phyloP scores from a whole-genome alignment of 345 rosid species.

The Melastoma malabathricum region DNA sequence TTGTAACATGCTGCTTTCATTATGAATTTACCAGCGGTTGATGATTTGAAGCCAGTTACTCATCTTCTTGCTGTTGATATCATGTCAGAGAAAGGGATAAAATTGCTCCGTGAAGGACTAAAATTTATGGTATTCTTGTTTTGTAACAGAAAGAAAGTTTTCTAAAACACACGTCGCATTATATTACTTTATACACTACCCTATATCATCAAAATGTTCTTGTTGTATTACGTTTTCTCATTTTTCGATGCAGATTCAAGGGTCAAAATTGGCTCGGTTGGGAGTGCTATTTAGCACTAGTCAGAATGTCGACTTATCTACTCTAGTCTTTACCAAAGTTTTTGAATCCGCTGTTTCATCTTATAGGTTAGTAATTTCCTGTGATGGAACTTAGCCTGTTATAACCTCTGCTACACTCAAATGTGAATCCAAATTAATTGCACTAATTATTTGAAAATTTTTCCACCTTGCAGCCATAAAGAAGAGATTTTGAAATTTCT shows the following conservation, averaged over 20 bases:
- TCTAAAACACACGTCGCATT: too few species aligned
- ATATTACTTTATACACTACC: too few species aligned
- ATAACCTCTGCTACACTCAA: too few species aligned
- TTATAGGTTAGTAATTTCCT: conserved; percentile 46
- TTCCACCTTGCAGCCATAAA: conserved; percentile 51
- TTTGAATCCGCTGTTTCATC: conserved; percentile 57
- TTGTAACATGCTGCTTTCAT: background rate
- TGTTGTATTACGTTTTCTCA: too few species aligned
- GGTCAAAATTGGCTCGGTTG: conserved; percentile 69
- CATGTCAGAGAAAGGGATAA: conserved; percentile 59
- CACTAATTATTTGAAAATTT: conserved; percentile 7
- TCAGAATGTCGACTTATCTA: conserved; percentile 32
- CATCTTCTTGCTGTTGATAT: conserved; percentile 88
- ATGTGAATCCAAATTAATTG: conserved; percentile 3
- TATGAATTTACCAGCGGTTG: conserved; percentile 40
- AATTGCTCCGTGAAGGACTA: conserved; percentile 77
- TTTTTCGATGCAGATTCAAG: conserved; percentile 47
- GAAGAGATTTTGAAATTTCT: conserved; percentile 55
- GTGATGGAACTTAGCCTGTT: background rate
- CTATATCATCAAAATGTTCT: too few species aligned
- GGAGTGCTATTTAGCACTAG: conserved; percentile 63
- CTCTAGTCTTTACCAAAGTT: conserved; percentile 53
- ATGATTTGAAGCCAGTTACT: conserved; percentile 87
- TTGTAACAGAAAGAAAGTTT: too few species aligned
- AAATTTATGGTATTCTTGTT: conserved; percentile 56